These are phyloP conservation scores for Kodamaea sp. DNA, from an alignment of 1,139 yeast species.

Conservation along the genomic window DNA sequence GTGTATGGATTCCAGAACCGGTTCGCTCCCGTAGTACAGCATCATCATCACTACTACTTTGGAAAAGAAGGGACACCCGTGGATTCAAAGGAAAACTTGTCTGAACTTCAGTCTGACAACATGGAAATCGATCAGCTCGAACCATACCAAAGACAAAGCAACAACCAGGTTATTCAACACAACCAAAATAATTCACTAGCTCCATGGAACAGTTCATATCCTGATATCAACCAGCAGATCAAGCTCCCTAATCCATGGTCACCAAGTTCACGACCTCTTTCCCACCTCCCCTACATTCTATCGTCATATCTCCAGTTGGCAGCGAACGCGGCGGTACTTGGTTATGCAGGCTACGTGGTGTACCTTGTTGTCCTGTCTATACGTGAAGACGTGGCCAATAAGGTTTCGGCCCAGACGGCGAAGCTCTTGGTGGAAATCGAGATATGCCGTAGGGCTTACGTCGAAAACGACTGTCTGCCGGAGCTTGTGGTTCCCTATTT, in stretches of 20 bases:
- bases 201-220: no score
- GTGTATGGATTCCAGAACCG: no score
- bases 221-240: neutral
- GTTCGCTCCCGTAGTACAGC: constrained; percentile 7
- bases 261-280: constrained; percentile 36
- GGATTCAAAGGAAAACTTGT: no score
- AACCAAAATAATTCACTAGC: neutral
- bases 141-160: no score
- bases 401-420: constrained; percentile 43
- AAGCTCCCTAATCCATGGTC: constrained; percentile 54
- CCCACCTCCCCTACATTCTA: constrained; percentile 49
- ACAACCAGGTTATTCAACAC: no score
- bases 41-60: constrained; percentile 11
- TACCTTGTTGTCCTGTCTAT: constrained; percentile 48
- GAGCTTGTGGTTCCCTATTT: constrained; percentile 60
- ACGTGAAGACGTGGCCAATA: constrained; percentile 52
- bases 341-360: constrained; percentile 43
- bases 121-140: no score
- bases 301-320: constrained; percentile 60
- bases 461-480: constrained; percentile 58
- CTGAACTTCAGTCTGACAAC: no score
- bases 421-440: constrained; percentile 42
- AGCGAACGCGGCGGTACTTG: constrained; percentile 47
- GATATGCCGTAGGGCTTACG: constrained; percentile 51
- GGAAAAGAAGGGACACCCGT: no score